A percentile compares a stretch with the other conserved stretches of the same genome.
These are phyloP conservation scores for Coniella lustricola DNA, from an alignment of 2,329 filamentous ascomycete species.

Conservation along the genomic window DNA sequence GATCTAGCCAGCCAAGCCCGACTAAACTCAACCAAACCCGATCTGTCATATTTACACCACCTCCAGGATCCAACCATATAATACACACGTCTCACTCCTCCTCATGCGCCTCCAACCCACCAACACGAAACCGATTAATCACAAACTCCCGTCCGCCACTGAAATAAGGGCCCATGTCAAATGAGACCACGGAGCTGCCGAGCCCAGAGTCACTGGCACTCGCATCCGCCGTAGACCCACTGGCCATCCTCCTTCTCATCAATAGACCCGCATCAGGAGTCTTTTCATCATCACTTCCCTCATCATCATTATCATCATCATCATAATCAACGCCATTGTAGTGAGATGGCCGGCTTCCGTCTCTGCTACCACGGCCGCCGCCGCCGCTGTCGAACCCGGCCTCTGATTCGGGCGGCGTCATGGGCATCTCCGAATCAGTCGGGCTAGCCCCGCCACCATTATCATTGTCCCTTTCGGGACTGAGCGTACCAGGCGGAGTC, in stretches of 20 bases:
- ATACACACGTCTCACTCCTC: constrained; percentile 8
- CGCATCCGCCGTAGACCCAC: not conserved
- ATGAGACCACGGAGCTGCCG: not conserved
- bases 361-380: too few species aligned
- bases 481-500: constrained; percentile 10
- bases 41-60: too few species aligned
- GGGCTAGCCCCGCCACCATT: constrained; percentile 10
- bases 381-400: not conserved
- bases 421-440: constrained; percentile 1
- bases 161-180: constrained; percentile 10
- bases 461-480: constrained; percentile 4
- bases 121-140: constrained; percentile 10
- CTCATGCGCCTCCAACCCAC: constrained; percentile 15
- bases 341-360: too few species aligned
- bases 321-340: not conserved
- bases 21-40: too few species aligned
- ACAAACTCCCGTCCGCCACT: constrained; percentile 10
- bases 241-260: not conserved
- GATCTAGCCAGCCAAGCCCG: too few species aligned
- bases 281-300: not conserved
- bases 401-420: constrained; percentile 6
- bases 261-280: not conserved
- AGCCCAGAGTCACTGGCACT: not conserved
- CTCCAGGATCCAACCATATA: too few species aligned
- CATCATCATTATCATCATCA: not conserved